Evolutionary conservation across 1,284 basidiomycete species (phyloP).

Genomic region (Ganoderma sp.): DNA sequence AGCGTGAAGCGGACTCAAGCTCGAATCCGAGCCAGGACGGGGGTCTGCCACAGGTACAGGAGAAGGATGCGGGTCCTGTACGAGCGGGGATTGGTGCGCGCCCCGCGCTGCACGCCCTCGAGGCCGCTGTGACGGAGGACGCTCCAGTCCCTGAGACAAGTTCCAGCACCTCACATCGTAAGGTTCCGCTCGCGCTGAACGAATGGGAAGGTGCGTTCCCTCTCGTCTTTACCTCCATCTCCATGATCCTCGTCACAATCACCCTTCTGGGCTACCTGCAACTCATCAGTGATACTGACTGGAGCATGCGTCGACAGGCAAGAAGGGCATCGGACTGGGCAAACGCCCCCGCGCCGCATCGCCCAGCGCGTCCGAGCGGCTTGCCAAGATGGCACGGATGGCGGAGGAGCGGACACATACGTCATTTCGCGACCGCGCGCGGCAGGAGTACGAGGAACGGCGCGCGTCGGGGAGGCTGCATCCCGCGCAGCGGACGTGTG

Average conservation of each 20-base stretch:
- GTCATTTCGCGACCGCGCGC: conserved; percentile 69
- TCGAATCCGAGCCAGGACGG: not conserved
- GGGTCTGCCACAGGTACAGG: conserved; percentile 7
- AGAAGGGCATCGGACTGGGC: conserved; percentile 73
- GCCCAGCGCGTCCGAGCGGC: conserved; percentile 61
- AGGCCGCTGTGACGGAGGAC: conserved; percentile 16
- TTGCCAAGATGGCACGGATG: conserved; percentile 77
- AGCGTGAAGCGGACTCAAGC: not conserved
- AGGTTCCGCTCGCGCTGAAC: conserved; percentile 69
- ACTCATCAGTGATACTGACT: not conserved
- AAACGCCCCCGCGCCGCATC: conserved; percentile 73
- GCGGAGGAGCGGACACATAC: conserved; percentile 61
- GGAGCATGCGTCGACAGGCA: conserved; percentile 55
- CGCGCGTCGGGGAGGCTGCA: conserved; percentile 71
- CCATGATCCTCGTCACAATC: not conserved
- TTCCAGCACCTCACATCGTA: conserved; percentile 46
- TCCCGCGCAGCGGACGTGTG: conserved; percentile 73
- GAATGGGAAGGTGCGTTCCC: conserved; percentile 73
- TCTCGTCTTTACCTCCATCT: not conserved
- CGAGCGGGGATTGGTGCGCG: conserved; percentile 28
- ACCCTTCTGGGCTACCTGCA: not conserved
- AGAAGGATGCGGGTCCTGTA: conserved; percentile 22
- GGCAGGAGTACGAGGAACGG: conserved; percentile 74
- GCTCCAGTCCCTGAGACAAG: conserved; percentile 5
- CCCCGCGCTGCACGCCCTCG: conserved; percentile 15